These are phyloP conservation scores for Rhizopus stolonifer DNA, from an alignment of 371 early-diverging fungal genomes.

Conservation along the genomic window DNA sequence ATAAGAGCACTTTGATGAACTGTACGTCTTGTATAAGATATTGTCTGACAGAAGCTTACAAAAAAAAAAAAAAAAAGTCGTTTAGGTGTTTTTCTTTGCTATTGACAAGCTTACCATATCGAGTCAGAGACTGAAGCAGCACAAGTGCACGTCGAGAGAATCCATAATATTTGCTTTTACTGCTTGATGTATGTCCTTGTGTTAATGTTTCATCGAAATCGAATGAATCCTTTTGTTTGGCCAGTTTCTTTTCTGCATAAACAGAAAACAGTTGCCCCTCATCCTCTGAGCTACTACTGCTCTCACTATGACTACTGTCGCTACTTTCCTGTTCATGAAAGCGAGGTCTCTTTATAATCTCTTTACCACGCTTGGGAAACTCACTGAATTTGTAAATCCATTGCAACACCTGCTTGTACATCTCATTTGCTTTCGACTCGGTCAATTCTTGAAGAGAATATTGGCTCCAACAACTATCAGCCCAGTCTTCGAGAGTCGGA, in stretches of 20 bases:
- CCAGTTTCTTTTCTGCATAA: conserved; percentile 17
- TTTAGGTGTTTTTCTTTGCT: background rate
- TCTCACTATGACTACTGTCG: conserved; percentile 1
- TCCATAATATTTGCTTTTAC: conserved; percentile 26
- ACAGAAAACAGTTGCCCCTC: conserved; percentile 9
- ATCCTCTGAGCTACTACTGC: conserved; percentile 7
- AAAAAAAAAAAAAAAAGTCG: background rate
- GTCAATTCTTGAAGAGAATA: conserved; percentile 22
- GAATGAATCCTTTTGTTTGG: conserved; percentile 26
- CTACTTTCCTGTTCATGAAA: background rate
- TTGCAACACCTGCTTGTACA: conserved; percentile 26
- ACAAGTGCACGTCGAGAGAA: conserved; percentile 37
- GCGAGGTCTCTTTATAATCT: background rate
- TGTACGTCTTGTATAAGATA: conserved; percentile 33
- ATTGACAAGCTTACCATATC: conserved; percentile 24
- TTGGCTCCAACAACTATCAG: conserved; percentile 5
- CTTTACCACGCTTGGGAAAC: background rate
- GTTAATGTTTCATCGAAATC: conserved; percentile 19
- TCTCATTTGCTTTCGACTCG: conserved; percentile 19
- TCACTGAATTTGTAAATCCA: conserved; percentile 21
- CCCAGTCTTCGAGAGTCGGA: conserved; percentile 37
- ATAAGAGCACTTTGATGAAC: conserved; percentile 37
- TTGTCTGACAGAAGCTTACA: conserved; percentile 30
- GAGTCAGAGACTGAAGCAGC: conserved; percentile 29
- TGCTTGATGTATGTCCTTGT: conserved; percentile 11